Base-by-base conservation (phyloP, 2,329 filamentous ascomycete species). In the Aspergillus neotritici region DNA sequence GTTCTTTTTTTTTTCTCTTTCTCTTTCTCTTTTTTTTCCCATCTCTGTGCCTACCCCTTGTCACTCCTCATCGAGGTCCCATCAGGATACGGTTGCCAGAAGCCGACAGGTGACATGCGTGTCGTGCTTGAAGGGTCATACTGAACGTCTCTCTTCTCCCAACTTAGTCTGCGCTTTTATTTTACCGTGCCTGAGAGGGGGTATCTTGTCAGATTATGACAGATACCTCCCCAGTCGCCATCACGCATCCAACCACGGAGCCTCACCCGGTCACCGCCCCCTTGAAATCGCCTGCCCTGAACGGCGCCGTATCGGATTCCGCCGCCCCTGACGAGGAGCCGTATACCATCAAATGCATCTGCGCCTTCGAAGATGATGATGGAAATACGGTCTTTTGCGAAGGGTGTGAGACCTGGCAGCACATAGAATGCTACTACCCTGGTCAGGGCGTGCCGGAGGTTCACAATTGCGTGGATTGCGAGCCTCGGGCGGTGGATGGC, bases 291-390 rank as follows among this genome's bases (percentile, higher is more conserved):
- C 66, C 69, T 47, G 53, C 62, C 47, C 60, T 60, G 47, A 70
- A 71, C 56, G 67, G 69, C 49, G 58, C 62, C 46, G 56, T 65
- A 40, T 68, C 69, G 42, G 67, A 71, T 54, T 64, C 62, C 40
- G 61, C 61, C 53, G 56, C 59, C 41, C 60, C 63, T 48, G 69
- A 71, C 38, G 69, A 72, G 48, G 70, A 72, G 49, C 69, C 70
- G 49, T 94, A 94, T 67, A 94, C 87, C 47, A 96, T 97, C 73
- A 95, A 94, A 76, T 98, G 93, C 78, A 94, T 97, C 58, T 98
- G 93, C 72, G 83, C 83, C 65, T 96, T 86, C 68, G 74, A 82
- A 65, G 89, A 94, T 73, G 93, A 98, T 75, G 93, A 98, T 74
- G 93, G 93, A 69, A 91, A 87, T 68, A 98, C 93, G 47, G 94